These are phyloP conservation scores for Meyerozyma sp. DNA, from an alignment of 1,139 yeast genomes.

Conservation along the genomic window DNA sequence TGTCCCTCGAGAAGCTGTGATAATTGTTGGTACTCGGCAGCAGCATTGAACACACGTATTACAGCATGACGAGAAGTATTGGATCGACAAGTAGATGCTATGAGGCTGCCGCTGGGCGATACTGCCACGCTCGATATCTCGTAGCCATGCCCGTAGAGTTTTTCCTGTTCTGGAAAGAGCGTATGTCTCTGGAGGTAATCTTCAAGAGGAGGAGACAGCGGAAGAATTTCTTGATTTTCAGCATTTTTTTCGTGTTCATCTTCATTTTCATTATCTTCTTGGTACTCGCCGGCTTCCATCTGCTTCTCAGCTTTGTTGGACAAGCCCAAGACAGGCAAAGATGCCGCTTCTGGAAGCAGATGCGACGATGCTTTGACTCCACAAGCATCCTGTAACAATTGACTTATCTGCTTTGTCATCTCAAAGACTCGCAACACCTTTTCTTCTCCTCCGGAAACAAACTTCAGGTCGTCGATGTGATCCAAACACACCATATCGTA, in stretches of 20 bases:
- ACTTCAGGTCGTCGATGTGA: slow-evolving; percentile 53
- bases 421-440: slow-evolving; percentile 86
- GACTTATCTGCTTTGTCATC: slow-evolving; percentile 77
- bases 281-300: slow-evolving; percentile 36
- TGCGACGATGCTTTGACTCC: slow-evolving; percentile 28
- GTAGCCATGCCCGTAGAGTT: slow-evolving; percentile 95
- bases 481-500: slow-evolving; percentile 91
- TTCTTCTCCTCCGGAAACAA: slow-evolving; percentile 95
- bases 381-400: slow-evolving; percentile 52
- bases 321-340: slow-evolving; percentile 88
- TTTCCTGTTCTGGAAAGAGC: slow-evolving; percentile 91
- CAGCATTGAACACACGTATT: slow-evolving; percentile 64
- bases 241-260: slow-evolving; percentile 22
- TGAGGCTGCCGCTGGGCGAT: slow-evolving; percentile 55
- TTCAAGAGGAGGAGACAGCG: slow-evolving; percentile 64
- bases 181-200: slow-evolving; percentile 89
- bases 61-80: slow-evolving; percentile 83
- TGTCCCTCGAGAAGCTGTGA: slow-evolving; percentile 51
- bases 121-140: slow-evolving; percentile 80
- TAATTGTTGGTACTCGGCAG: slow-evolving; percentile 37
- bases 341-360: slow-evolving; percentile 69
- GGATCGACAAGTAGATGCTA: slow-evolving; percentile 91
- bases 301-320: slow-evolving; percentile 81
- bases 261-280: slow-evolving; percentile 21
- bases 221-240: slow-evolving; percentile 24